Evolutionary conservation across 495 filamentous ascomycete genomes (phyloP).

Genomic region (Penicillium odoratum): DNA sequence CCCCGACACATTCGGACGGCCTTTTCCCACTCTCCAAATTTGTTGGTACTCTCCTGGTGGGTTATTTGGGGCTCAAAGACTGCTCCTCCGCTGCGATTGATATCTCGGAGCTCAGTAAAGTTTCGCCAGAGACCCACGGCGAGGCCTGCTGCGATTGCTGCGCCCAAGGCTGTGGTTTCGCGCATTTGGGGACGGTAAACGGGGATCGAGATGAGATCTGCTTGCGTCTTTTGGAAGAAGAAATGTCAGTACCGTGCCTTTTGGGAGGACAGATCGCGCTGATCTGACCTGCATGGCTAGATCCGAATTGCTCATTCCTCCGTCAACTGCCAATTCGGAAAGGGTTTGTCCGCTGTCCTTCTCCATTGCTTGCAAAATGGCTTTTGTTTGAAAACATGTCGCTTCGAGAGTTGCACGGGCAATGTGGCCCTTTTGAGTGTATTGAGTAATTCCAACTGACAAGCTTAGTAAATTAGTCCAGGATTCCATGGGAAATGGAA

Average conservation of each 20-base stretch:
- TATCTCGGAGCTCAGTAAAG: constrained; percentile 74
- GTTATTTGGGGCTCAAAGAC: constrained; percentile 72
- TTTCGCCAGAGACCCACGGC: constrained; percentile 80
- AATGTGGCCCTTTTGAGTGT: constrained; percentile 87
- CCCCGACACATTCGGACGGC: constrained; percentile 85
- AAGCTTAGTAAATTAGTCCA: background rate
- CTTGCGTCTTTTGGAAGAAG: constrained; percentile 34
- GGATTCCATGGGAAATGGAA: background rate
- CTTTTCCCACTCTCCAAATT: constrained; percentile 77
- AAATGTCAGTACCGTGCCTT: background rate
- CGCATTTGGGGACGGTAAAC: constrained; percentile 65
- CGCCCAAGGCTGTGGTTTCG: constrained; percentile 89
- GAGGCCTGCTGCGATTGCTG: constrained; percentile 92
- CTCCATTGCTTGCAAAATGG: constrained; percentile 93
- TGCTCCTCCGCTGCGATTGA: constrained; percentile 71
- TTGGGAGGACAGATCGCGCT: background rate
- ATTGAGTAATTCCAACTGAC: constrained; percentile 83
- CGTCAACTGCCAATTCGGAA: constrained; percentile 81
- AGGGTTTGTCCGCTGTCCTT: constrained; percentile 84
- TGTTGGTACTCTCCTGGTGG: constrained; percentile 55
- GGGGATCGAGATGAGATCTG: constrained; percentile 45
- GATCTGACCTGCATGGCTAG: constrained; percentile 76
- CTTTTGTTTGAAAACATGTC: constrained; percentile 93
- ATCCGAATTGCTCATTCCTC: constrained; percentile 91
- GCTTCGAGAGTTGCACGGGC: constrained; percentile 93